Evolutionary conservation across 148 eudicot species (phyloP).

Genomic region (Arbutus unedo): DNA sequence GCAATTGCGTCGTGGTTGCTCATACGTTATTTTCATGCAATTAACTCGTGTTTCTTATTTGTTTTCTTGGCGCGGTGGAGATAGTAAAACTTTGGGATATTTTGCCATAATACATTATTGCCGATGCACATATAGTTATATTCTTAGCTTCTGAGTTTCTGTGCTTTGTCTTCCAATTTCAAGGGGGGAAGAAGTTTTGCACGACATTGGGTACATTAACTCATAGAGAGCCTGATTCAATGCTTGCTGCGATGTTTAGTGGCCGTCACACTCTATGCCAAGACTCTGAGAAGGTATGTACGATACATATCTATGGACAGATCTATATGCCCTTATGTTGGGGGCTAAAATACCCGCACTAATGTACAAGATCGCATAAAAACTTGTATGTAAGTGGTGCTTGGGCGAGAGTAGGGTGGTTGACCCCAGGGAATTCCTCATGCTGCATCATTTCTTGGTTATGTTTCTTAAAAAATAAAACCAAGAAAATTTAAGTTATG

Average conservation of each 20-base stretch:
- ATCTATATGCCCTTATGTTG: neutral
- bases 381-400: neutral
- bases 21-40: neutral
- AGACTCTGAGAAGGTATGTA: constrained; percentile 65
- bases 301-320: neutral
- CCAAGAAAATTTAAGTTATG: neutral
- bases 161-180: constrained; percentile 17
- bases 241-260: constrained; percentile 99
- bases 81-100: neutral
- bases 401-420: neutral
- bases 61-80: neutral
- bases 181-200: constrained; percentile 87
- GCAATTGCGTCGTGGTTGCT: neutral
- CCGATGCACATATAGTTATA: neutral
- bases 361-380: neutral
- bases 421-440: neutral
- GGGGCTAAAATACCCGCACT: neutral
- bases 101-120: neutral
- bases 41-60: neutral
- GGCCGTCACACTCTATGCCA: constrained; percentile 81
- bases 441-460: neutral
- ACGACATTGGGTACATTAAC: constrained; percentile 85
- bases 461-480: neutral
- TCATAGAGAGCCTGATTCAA: constrained; percentile 87
- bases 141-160: neutral